phyloP scores from a whole-genome alignment of 2,329 filamentous ascomycete species.

The Fusarium secorum region DNA sequence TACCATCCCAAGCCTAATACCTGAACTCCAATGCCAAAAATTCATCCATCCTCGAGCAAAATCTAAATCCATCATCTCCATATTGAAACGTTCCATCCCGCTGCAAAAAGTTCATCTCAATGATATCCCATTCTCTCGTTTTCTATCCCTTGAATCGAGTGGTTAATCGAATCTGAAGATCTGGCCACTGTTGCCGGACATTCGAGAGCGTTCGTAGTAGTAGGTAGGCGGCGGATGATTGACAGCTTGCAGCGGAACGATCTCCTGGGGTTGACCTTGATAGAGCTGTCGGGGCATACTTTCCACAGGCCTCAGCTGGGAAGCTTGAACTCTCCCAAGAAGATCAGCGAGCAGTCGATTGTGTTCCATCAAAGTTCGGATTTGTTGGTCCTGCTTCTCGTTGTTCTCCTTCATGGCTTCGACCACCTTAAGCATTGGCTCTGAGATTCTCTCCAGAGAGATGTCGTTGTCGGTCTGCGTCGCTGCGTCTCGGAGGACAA shows the following conservation, averaged over 20 bases:
- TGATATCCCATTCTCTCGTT: neutral
- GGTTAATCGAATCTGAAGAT: neutral
- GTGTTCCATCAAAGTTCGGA: neutral
- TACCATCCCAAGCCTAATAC: neutral
- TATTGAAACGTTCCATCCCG: neutral
- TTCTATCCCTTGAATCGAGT: neutral
- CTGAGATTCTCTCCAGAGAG: neutral
- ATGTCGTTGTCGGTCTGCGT: constrained; percentile 8
- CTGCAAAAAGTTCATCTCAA: neutral
- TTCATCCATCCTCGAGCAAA: neutral
- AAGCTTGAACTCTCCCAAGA: neutral
- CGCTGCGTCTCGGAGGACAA: neutral
- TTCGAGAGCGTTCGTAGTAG: neutral
- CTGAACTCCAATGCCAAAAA: neutral
- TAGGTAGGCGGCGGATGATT: neutral
- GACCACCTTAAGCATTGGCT: neutral
- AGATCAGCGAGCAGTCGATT: neutral
- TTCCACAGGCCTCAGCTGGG: neutral
- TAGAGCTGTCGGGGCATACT: neutral
- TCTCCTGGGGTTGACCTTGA: neutral
- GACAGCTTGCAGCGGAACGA: neutral
- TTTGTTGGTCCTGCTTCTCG: neutral
- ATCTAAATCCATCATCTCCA: neutral
- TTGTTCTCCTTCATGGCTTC: neutral
- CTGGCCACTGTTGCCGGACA: neutral